Conservation (phyloP, 805 yeast genomes). For the Saccharomycopsis synnaedendra region DNA sequence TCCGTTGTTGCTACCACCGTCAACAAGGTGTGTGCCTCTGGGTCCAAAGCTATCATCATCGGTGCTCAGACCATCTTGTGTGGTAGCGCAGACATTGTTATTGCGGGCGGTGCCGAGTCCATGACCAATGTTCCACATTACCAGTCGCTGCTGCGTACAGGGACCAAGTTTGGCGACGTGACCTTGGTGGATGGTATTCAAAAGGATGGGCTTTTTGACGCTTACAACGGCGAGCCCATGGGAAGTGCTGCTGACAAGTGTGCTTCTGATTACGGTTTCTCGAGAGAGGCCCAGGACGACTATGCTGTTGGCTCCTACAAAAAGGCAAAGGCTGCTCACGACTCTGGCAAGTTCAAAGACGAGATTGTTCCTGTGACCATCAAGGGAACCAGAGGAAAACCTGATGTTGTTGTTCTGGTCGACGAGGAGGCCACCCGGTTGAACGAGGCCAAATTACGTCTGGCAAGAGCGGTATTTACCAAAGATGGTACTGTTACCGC, state of each 20-base stretch:
- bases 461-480: conserved; percentile 92
- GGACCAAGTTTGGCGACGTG: conserved; percentile 83
- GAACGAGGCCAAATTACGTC: conserved; percentile 60
- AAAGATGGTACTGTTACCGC: conserved; percentile 96
- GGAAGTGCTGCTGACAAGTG: conserved; percentile 97
- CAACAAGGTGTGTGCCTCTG: conserved; percentile 97
- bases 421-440: conserved; percentile 83
- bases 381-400: conserved; percentile 86
- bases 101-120: conserved; percentile 96
- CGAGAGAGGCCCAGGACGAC: conserved; percentile 84
- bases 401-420: conserved; percentile 53
- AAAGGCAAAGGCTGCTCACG: conserved; percentile 75
- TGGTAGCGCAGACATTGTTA: conserved; percentile 85
- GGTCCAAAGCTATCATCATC: conserved; percentile 80
- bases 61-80: conserved; percentile 86
- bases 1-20: conserved; percentile 78
- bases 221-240: conserved; percentile 82
- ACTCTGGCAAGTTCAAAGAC: conserved; percentile 63
- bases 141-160: conserved; percentile 72
- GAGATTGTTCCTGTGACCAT: conserved; percentile 86
- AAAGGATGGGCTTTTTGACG: conserved; percentile 90
- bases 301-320: conserved; percentile 78
- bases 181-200: conserved; percentile 77
- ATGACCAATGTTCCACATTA: conserved; percentile 96
- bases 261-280: conserved; percentile 65